Base-by-base conservation (phyloP, 257 asterid species). In the Catharanthus roseus region DNA sequence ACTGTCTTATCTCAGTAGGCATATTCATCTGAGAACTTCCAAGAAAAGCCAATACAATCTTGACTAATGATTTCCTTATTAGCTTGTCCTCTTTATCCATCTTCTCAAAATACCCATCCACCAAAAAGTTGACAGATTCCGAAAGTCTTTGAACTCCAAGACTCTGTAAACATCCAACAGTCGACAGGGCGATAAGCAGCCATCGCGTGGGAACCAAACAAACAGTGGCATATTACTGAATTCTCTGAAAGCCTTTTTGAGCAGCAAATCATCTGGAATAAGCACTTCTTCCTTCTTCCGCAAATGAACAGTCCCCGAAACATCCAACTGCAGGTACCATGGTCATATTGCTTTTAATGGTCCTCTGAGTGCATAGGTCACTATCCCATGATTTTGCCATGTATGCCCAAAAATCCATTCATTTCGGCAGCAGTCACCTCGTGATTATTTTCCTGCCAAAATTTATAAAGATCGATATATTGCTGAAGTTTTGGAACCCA, bases 241-340 rank as follows among this genome's bases (percentile, higher is more conserved):
- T 26, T 57, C 64, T 7, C 1, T 57, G 36, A 57, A 57, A 5
- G 64, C 10, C 64, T 26, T 23, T 11, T 57, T 57, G 26, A 57
- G 64, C 64, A 5, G 36, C 64, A 57, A 24, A 29, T 57, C 64
- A 57, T 57, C 64, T n/a, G 34, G 34, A 57, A 57, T 57, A 26
- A 57, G 33, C 28, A 57, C 29, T 57, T 57, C 34, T 23, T 29
- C 64, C 29, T 23, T 57, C 34, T 23, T 29, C 64, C 23, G 13
- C 36, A 23, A 57, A 0, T 26, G 36, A 29, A 57, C 26, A 10
- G 11, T 29, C 15, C 39, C 64, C 1, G 64, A 57, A 18, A 4
- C 64, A 57, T 57, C n/a, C 64, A 57, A 57, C 64, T 57, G 64
- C 64, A 23, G 64, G 64, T n/a, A 57, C 13, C 15, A 26, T 29